These are phyloP conservation scores for Aspergillaceae sp. DNA, from an alignment of 2,329 filamentous ascomycete genomes.

Conservation along the genomic window DNA sequence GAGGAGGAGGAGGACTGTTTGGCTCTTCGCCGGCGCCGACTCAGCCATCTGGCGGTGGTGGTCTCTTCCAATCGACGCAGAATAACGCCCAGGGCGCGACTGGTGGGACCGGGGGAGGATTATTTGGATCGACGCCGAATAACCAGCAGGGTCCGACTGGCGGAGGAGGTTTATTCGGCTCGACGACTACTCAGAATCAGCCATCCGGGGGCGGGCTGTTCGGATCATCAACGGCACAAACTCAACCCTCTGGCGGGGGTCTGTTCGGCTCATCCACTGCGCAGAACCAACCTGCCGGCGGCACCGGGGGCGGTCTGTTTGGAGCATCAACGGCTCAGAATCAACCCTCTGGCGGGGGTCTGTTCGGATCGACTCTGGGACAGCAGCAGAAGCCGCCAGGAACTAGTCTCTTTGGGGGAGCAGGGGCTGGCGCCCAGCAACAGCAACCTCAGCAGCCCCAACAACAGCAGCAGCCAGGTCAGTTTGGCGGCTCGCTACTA, in stretches of 20 bases:
- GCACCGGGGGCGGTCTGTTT: constrained; percentile 16
- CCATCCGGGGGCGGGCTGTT: constrained; percentile 22
- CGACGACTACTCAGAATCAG: constrained; percentile 22
- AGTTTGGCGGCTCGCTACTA: constrained; percentile 18
- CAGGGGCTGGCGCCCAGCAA: constrained; percentile 14
- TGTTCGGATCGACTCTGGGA: constrained; percentile 22
- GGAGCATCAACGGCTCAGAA: constrained; percentile 11
- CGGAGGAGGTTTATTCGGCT: constrained; percentile 23
- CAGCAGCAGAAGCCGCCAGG: constrained; percentile 20
- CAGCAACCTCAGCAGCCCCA: constrained; percentile 18
- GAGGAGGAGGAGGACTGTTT: constrained; percentile 5
- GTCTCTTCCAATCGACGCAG: constrained; percentile 25
- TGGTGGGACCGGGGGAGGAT: constrained; percentile 6
- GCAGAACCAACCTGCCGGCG: constrained; percentile 16
- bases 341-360: constrained; percentile 21
- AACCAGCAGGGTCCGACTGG: constrained; percentile 15
- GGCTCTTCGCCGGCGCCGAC: constrained; percentile 2
- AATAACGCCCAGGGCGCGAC: constrained; percentile 6
- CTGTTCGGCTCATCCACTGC: constrained; percentile 26
- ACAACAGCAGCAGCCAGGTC: constrained; percentile 18
- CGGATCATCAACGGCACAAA: constrained; percentile 13
- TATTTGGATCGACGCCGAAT: constrained; percentile 12
- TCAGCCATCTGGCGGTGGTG: constrained; percentile 13
- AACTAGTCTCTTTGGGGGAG: constrained; percentile 19
- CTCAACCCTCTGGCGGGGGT: constrained; percentile 23